phyloP scores from a whole-genome alignment of 192 early-diverging fungal genomes.

The Coemansia sp. region DNA sequence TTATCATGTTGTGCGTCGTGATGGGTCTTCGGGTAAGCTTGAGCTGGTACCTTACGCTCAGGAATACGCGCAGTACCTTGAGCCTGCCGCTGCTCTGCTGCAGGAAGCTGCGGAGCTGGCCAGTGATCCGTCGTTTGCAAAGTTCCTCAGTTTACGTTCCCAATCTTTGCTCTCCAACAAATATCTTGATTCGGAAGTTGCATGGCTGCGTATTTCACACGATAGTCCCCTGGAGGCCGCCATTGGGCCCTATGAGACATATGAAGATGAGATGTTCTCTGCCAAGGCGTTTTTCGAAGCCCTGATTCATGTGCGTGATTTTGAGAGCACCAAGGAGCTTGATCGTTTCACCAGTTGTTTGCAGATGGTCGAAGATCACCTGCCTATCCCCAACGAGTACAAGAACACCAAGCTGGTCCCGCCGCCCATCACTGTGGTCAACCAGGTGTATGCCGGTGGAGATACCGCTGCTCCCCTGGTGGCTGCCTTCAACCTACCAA shows the following conservation, averaged over 20 bases:
- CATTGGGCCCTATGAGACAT: constrained; percentile 71
- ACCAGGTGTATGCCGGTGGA: constrained; percentile 70
- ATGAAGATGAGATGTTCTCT: constrained; percentile 65
- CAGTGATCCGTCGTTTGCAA: constrained; percentile 54
- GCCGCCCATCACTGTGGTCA: constrained; percentile 71
- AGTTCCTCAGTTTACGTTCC: constrained; percentile 59
- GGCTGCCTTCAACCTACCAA: constrained; percentile 75
- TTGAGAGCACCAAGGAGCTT: constrained; percentile 53
- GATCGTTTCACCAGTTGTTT: constrained; percentile 65
- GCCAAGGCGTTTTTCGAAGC: constrained; percentile 68
- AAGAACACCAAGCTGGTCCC: constrained; percentile 60
- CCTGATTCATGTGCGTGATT: constrained; percentile 67
- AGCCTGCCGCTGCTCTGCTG: constrained; percentile 55
- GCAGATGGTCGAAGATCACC: constrained; percentile 61
- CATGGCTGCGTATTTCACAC: constrained; percentile 67
- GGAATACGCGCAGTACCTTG: constrained; percentile 58
- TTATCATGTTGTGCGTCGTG: constrained; percentile 57
- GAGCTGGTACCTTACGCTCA: constrained; percentile 54
- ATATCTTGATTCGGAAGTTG: constrained; percentile 65
- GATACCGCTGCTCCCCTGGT: constrained; percentile 74
- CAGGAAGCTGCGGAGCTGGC: constrained; percentile 58
- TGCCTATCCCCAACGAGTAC: constrained; percentile 66
- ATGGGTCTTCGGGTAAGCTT: constrained; percentile 22
- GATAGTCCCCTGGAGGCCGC: constrained; percentile 64
- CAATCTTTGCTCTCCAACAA: constrained; percentile 59